Base-by-base conservation (phyloP, 73 alveolate species). In the Paramecium caudatum region DNA sequence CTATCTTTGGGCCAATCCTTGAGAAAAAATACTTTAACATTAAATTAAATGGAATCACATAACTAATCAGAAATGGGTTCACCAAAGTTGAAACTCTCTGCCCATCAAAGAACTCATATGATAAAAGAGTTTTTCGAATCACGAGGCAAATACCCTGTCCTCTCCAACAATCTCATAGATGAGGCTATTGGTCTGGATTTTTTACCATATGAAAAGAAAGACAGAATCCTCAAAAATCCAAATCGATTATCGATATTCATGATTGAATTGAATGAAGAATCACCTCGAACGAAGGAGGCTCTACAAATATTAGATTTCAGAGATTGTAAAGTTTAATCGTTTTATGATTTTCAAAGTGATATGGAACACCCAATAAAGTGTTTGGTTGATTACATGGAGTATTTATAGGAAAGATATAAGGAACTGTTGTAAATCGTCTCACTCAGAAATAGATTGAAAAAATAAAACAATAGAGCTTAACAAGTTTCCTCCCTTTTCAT, bases 221-320 rank as follows among this genome's bases (percentile, higher is more conserved):
- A 85, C 27, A 85, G 46, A 85, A 47, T 85, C 13, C 21, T 85
- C 10, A 62, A 88, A 85, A 65, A 85, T 63, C 92, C 92, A 4
- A 85, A 85, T 13, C 61, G 63, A 46, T 62, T 62, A 41, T 62
- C 88, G 7, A 62, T 85, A 61, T 85, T 85, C 65, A 62, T 61
- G 25, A 25, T 69, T 34, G 50, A 85, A 25, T 41, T 85, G 41
- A 85, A 85, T 63, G 13, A 46, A n/a, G 85, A 85, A 41, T 61
- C 88, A 36, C 92, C 92, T 3, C 62, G 83, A n/a, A 85, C 83
- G 37, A 85, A 63, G 46, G 83, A 62, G 30, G 92, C 92, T 0
- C 43, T 85, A 78, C 16, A 61, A 36, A 12, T 30, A 19, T 27
- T 62, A 45, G 88, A 61, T 9, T 13, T 62, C 7, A 2, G 25